Evolutionary conservation across 768 basidiomycete genomes (phyloP).

Genomic region (Boletus rubroflammeus): DNA sequence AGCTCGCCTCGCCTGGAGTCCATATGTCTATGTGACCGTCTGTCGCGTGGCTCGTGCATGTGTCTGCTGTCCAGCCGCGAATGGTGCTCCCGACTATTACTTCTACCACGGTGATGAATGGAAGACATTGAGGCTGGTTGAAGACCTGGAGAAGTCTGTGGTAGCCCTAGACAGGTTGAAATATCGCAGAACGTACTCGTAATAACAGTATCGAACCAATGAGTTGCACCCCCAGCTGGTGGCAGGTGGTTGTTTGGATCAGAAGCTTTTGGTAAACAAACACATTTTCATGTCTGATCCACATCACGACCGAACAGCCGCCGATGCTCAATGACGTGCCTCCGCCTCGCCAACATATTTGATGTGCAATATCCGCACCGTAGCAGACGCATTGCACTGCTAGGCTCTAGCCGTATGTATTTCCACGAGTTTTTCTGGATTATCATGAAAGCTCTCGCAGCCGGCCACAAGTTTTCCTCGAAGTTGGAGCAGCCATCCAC

Average conservation of each 20-base stretch:
- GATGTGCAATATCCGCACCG: slow-evolving; percentile 28
- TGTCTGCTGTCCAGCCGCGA: slow-evolving; percentile 13
- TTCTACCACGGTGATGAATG: slow-evolving; percentile 21
- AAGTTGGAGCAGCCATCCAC: slow-evolving; percentile 6
- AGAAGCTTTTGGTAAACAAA: slow-evolving; percentile 29
- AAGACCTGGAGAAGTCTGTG: not conserved
- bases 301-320: slow-evolving; percentile 21
- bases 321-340: slow-evolving; percentile 1
- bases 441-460: slow-evolving; percentile 13
- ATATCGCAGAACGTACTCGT: not conserved
- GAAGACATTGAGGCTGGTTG: slow-evolving; percentile 19
- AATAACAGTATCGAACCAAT: not conserved
- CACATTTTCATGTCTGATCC: slow-evolving; percentile 11
- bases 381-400: slow-evolving; percentile 16
- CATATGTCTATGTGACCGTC: slow-evolving; percentile 15
- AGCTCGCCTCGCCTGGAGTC: slow-evolving; percentile 11
- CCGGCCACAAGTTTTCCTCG: slow-evolving; percentile 27
- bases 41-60: slow-evolving; percentile 18
- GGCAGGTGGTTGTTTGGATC: slow-evolving; percentile 25
- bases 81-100: slow-evolving; percentile 17
- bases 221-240: not conserved
- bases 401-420: slow-evolving; percentile 2
- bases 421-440: slow-evolving; percentile 18
- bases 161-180: not conserved
- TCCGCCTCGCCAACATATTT: slow-evolving; percentile 9